Evolutionary conservation across 1,284 basidiomycete species (phyloP), one percentile per base, ranked within the genome.

Genomic region (Golubevia pallescens): DNA sequence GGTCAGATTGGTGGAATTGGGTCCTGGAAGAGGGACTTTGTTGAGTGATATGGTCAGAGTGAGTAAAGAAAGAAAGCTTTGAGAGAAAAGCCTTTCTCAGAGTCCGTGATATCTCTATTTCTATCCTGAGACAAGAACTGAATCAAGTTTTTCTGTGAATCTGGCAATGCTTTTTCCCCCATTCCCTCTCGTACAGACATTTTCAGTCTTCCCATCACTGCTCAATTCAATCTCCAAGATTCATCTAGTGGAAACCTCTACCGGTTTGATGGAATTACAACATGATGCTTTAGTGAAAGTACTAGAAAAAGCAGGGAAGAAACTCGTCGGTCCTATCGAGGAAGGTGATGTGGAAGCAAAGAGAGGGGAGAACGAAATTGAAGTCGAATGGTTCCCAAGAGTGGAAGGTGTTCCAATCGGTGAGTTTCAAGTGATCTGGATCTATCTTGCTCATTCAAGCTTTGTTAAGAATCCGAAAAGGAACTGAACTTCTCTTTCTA

Each of bases 371-470:
- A 88, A 1, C 80, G 69, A 65, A 13, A 67, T 85, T 16, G 52
- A 81, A 5, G 71, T 95, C 13, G 80, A 88, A 10, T 99, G 95
- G 94, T 90, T 92, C 77, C 89, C 92, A 62, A 88, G 89, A 0
- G 86, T 96, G 5, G 90, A 92, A 42, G 90, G 92, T 42, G 87
- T 98, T 0, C 86, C 89, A 0, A 68, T 87, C 21, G 75, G 87
- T 86, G 60, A 77, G 85, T 78, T 62, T 2, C n/a, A n/a, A n/a
- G n/a, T n/a, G n/a, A n/a, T n/a, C n/a, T n/a, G n/a, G 60, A 67
- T 28, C 28, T 28, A 28, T 28, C 28, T 28, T 28, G 28, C 28
- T 28, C 28, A 28, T 28, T 28, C 28, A 28, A 28, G 28, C 28
- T 28, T 28, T 28, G 28, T 28, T 28, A 28, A 28, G 28, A 28